These are phyloP conservation scores for Pistacia vera DNA, from an alignment of 345 rosid genomes.

Conservation along the genomic window DNA sequence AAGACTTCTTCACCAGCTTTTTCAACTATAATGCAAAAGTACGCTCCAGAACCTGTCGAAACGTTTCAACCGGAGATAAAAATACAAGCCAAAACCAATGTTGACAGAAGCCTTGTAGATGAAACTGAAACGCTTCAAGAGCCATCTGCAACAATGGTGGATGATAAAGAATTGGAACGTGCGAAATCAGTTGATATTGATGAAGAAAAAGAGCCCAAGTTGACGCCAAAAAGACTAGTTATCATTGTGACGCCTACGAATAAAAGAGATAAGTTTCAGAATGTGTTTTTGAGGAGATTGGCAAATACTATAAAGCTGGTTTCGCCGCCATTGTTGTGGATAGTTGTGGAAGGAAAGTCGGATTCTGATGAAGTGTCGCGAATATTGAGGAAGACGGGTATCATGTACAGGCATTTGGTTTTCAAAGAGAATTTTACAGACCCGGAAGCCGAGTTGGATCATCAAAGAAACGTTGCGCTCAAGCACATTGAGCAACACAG, in stretches of 20 bases:
- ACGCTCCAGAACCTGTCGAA: slow-evolving; percentile 33
- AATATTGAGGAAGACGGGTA: slow-evolving; percentile 68
- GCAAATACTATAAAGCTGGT: slow-evolving; percentile 64
- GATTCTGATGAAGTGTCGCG: slow-evolving; percentile 44
- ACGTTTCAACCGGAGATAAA: slow-evolving; percentile 17
- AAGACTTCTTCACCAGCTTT: slow-evolving; percentile 42
- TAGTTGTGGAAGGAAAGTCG: slow-evolving; percentile 63
- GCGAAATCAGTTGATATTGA: not conserved
- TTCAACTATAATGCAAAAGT: slow-evolving; percentile 31
- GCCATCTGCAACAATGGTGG: slow-evolving; percentile 26
- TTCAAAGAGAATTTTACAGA: slow-evolving; percentile 69
- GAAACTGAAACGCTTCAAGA: slow-evolving; percentile 20
- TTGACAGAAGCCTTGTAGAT: slow-evolving; percentile 31
- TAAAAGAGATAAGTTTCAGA: slow-evolving; percentile 33
- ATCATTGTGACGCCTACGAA: slow-evolving; percentile 69
- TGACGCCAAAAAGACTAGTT: slow-evolving; percentile 46
- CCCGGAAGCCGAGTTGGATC: slow-evolving; percentile 60
- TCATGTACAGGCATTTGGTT: slow-evolving; percentile 83
- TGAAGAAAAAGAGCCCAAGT: slow-evolving; percentile 8
- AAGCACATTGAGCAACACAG: slow-evolving; percentile 78
- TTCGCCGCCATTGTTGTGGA: slow-evolving; percentile 78
- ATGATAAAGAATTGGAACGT: slow-evolving; percentile 21
- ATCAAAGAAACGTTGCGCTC: slow-evolving; percentile 77
- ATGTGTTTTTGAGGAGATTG: slow-evolving; percentile 66
- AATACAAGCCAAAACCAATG: slow-evolving; percentile 13